These are phyloP conservation scores for Trichoderma cornu-damae DNA, from an alignment of 2,329 filamentous ascomycete species.

Conservation along the genomic window DNA sequence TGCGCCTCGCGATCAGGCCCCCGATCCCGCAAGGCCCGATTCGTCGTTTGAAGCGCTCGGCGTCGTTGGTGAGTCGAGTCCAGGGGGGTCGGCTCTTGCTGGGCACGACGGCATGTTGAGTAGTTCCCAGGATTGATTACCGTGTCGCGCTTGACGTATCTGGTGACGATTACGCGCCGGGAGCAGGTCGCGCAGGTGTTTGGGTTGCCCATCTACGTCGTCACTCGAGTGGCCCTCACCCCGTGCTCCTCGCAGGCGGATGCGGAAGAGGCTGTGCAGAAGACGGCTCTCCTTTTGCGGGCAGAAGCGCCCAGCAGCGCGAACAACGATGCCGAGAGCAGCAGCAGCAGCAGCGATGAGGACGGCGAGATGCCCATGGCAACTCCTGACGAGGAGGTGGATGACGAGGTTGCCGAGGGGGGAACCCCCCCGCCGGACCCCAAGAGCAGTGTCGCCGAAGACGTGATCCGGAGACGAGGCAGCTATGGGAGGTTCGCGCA, in stretches of 20 bases:
- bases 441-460: slow-evolving; percentile 69
- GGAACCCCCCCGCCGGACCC: slow-evolving; percentile 38
- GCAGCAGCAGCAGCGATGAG: slow-evolving; percentile 49
- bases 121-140: slow-evolving; percentile 66
- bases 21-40: slow-evolving; percentile 41
- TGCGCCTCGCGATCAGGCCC: slow-evolving; percentile 41
- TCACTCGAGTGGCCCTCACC: slow-evolving; percentile 87
- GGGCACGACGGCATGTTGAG: neutral
- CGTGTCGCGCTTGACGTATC: slow-evolving; percentile 73
- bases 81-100: slow-evolving; percentile 12
- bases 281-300: slow-evolving; percentile 47
- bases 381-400: slow-evolving; percentile 33
- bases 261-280: slow-evolving; percentile 64
- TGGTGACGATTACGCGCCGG: slow-evolving; percentile 80
- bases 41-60: slow-evolving; percentile 57
- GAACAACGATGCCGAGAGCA: slow-evolving; percentile 42
- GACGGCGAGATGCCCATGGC: slow-evolving; percentile 34
- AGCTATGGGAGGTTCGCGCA: slow-evolving; percentile 85
- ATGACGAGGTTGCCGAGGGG: slow-evolving; percentile 38
- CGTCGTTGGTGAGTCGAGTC: slow-evolving; percentile 48
- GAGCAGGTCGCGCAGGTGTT: slow-evolving; percentile 84
- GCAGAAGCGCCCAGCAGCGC: slow-evolving; percentile 37
- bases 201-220: slow-evolving; percentile 75
- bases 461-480: slow-evolving; percentile 78
- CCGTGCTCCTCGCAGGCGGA: slow-evolving; percentile 73